These are phyloP conservation scores for Leavenworthia alabamica DNA, from an alignment of 345 rosid species.

Conservation along the genomic window DNA sequence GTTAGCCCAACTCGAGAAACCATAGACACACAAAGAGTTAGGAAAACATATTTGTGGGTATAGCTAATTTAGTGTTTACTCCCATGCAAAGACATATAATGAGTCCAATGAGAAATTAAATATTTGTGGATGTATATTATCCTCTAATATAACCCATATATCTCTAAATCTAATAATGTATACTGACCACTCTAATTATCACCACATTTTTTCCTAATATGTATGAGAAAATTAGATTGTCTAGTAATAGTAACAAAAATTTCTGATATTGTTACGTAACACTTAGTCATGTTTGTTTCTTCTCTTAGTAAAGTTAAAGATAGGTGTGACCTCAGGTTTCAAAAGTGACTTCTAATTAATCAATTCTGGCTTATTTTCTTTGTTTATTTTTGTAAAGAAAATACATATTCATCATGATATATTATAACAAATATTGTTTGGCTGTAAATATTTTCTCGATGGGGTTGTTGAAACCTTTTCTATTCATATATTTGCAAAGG, in stretches of 20 bases:
- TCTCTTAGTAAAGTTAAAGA: constrained; percentile 5
- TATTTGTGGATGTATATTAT: constrained; percentile 11
- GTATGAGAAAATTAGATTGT: background rate
- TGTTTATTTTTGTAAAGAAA: background rate
- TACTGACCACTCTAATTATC: background rate
- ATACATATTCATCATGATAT: background rate
- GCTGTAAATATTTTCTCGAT: constrained; percentile 17
- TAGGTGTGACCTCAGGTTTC: constrained; percentile 9
- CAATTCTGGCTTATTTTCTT: background rate
- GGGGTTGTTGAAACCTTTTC: constrained; percentile 31
- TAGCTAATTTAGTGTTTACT: constrained; percentile 10
- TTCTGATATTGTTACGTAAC: no score
- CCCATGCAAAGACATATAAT: no score
- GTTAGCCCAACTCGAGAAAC: constrained; percentile 13
- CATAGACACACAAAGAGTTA: constrained; percentile 4
- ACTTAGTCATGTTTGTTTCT: constrained; percentile 18
- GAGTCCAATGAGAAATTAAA: background rate
- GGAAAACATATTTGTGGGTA: constrained; percentile 7
- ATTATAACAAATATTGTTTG: background rate
- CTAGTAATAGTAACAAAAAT: no score
- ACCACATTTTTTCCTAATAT: background rate
- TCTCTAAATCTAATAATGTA: background rate
- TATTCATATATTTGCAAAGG: constrained; percentile 9
- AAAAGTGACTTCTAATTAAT: constrained; percentile 18
- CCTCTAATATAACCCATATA: background rate